Evolutionary conservation across 441 rosid species (phyloP), one percentile per base, ranked within the genome.

Genomic region (Erysimum cheiri): DNA sequence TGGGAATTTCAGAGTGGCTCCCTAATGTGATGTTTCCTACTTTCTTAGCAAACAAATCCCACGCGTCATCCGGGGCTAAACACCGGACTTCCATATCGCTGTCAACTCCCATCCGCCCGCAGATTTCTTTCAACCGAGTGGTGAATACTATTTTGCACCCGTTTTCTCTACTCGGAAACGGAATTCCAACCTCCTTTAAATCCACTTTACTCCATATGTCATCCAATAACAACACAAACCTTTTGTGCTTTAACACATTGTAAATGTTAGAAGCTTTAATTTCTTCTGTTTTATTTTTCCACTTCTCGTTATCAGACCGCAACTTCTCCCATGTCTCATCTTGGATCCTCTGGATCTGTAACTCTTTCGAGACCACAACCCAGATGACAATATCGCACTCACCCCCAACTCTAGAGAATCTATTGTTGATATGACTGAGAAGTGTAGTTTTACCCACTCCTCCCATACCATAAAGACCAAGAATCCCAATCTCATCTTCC

Each of bases 91-190:
- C 50, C 11, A 72, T 57, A 12, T 12, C 44, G 14, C 22, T 26
- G 19, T 70, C 41, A 11, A 76, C 72, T 12, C 29, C 70, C 79
- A 83, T 80, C 1, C 12, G 52, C 6, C 67, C 40, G 35, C 85
- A 79, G 0, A 81, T 60, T 9, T 41, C 74, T 19, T 39, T 37
- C 3, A 53, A 75, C 1, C 77, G 71, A 70, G 82, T 63, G 5
- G 74, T 74, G 22, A 79, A 70, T 14, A 71, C 59, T 15, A 79
- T 13, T 14, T 64, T 76, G 57, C 58, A 76, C 8, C 67, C 73
- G 29, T 46, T 68, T 17, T 19, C 28, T 1, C 10, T 5, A 13
- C 8, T 47, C 1, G 68, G 67, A 36, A 35, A 17, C 6, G 76
- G 78, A 9, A 69, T 50, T 15, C 80, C 76, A 0, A 69, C 41